Evolutionary conservation across 495 filamentous ascomycete species (phyloP).

Genomic region (Neurospora hispaniola): DNA sequence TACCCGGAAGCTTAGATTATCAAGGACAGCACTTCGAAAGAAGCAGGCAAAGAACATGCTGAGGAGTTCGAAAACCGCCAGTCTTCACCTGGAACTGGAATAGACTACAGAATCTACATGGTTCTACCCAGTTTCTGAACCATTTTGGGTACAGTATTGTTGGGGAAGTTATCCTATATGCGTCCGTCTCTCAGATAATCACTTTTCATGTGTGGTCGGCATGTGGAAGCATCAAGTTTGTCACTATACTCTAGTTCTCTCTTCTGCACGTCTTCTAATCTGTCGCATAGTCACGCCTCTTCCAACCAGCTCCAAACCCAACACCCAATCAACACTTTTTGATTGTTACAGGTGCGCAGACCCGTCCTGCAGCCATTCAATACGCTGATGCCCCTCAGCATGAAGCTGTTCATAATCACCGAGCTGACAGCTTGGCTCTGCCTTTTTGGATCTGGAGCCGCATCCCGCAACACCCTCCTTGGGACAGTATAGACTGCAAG

Average conservation of each 20-base stretch:
- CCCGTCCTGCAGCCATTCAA: constrained; percentile 4
- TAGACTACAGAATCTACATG: background rate
- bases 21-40: background rate
- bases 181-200: background rate
- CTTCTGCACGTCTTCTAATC: background rate
- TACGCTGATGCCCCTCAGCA: constrained; percentile 1
- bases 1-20: background rate
- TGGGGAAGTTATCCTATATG: background rate
- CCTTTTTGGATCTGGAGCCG: background rate
- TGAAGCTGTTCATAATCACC: constrained; percentile 5
- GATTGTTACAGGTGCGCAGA: constrained; percentile 1
- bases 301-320: background rate
- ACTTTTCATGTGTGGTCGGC: background rate
- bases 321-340: background rate
- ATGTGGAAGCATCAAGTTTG: background rate
- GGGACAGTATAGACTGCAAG: background rate
- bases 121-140: background rate
- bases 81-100: background rate
- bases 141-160: background rate
- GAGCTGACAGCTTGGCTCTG: background rate
- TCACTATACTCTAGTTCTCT: background rate
- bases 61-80: background rate
- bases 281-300: background rate
- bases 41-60: background rate
- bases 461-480: background rate